phyloP scores from a whole-genome alignment of 2,329 filamentous ascomycete species.

The Colletotrichum lupini region DNA sequence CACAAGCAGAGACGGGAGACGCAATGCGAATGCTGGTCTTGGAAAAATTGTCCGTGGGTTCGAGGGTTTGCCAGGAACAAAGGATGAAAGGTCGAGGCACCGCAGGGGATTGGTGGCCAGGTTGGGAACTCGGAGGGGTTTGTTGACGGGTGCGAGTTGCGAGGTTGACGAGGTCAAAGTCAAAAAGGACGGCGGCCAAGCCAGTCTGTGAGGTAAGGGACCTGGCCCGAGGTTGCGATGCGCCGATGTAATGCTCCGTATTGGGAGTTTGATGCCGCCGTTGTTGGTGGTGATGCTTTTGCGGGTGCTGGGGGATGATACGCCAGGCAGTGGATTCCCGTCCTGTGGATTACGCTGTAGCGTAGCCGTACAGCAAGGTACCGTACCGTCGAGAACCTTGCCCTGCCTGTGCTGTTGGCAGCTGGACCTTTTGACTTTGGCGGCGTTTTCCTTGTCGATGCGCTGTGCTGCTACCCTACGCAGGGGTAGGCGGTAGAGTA shows the following conservation, averaged over 20 bases:
- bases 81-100: constrained; percentile 19
- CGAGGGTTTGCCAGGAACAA: constrained; percentile 26
- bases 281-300: neutral
- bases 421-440: neutral
- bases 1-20: too few relatives aligned
- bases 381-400: constrained; percentile 4
- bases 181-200: constrained; percentile 15
- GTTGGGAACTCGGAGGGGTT: neutral
- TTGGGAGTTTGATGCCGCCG: neutral
- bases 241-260: too few relatives aligned
- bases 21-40: neutral
- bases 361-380: neutral
- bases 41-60: constrained; percentile 15
- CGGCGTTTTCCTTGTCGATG: constrained; percentile 2
- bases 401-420: neutral
- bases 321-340: neutral
- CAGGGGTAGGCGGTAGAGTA: constrained; percentile 13
- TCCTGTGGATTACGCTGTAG: neutral
- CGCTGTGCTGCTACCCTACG: constrained; percentile 13
- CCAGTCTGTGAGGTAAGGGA: constrained; percentile 2
- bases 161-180: constrained; percentile 24
- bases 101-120: constrained; percentile 21
- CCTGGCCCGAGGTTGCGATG: constrained; percentile 15
- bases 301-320: neutral
- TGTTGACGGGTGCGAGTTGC: constrained; percentile 4